Evolutionary conservation across 495 filamentous ascomycete species (phyloP).

Genomic region (Xylona heveae): DNA sequence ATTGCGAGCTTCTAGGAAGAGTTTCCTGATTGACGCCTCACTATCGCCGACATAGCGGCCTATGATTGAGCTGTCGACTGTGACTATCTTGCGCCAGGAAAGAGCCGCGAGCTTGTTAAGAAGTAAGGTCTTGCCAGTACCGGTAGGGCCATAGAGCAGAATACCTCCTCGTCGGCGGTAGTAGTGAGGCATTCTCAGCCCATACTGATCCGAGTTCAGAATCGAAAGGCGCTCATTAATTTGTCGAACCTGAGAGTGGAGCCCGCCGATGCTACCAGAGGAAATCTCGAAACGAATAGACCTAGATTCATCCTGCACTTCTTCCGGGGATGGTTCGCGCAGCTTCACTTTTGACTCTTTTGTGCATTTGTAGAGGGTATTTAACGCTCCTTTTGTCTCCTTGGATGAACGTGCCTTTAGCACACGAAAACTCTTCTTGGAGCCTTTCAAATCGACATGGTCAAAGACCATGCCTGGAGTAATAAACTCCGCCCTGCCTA

Average conservation of each 20-base stretch:
- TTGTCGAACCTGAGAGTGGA: conserved; percentile 11
- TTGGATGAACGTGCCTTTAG: background rate
- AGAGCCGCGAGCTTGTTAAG: conserved; percentile 41
- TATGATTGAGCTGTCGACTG: conserved; percentile 33
- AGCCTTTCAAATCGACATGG: conserved; percentile 21
- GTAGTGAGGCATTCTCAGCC: conserved; percentile 20
- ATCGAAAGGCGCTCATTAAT: conserved; percentile 39
- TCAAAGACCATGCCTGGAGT: conserved; percentile 24
- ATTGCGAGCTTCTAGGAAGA: conserved; percentile 49
- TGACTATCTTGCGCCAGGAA: conserved; percentile 45
- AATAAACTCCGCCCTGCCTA: conserved; percentile 19
- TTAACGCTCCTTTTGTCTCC: background rate
- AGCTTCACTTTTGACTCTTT: no score
- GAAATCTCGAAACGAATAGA: background rate
- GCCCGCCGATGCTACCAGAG: background rate
- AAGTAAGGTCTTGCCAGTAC: conserved; percentile 63
- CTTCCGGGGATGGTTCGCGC: no score
- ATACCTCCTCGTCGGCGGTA: conserved; percentile 32
- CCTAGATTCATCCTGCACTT: background rate
- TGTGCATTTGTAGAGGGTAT: background rate
- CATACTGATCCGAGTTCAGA: conserved; percentile 22
- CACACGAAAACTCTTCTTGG: conserved; percentile 23
- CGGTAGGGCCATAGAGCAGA: conserved; percentile 61
- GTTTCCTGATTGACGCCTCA: conserved; percentile 34
- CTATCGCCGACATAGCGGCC: conserved; percentile 18